Percentiles rank a stretch among this genome's conserved stretches.
Evolutionary conservation across 768 basidiomycete genomes (phyloP).

Genomic region (Podaxis sp.): DNA sequence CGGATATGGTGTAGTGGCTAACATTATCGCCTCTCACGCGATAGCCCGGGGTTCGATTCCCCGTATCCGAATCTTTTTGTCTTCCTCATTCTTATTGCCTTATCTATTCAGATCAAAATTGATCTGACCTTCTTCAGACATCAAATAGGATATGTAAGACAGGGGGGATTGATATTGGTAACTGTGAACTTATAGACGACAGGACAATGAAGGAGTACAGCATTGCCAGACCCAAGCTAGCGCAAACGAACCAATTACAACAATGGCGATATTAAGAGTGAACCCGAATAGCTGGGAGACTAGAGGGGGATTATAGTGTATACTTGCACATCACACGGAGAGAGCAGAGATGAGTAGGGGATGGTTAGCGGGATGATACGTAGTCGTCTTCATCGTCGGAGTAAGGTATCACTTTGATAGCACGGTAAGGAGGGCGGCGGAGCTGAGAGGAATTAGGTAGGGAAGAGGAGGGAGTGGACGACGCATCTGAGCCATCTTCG

Average conservation of each 20-base stretch:
- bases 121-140: neutral
- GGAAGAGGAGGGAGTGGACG: slow-evolving; percentile 19
- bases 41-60: slow-evolving; percentile 10
- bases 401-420: slow-evolving; percentile 41
- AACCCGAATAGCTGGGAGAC: neutral
- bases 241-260: neutral
- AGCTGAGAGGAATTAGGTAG: slow-evolving; percentile 11
- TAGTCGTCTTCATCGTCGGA: slow-evolving; percentile 39
- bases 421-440: slow-evolving; percentile 29
- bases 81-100: neutral
- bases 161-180: neutral
- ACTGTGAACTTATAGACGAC: neutral
- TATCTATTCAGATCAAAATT: neutral
- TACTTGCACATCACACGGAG: neutral
- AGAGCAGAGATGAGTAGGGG: neutral
- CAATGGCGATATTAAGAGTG: neutral
- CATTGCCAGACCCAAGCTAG: neutral
- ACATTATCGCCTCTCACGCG: slow-evolving; percentile 18
- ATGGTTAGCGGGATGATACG: slow-evolving; percentile 30
- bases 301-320: neutral
- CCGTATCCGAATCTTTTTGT: slow-evolving; percentile 4
- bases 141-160: neutral
- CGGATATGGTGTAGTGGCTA: slow-evolving; percentile 19
- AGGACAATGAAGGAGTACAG: neutral
- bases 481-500: slow-evolving; percentile 28